Conservation (phyloP, 495 filamentous ascomycete genomes). For the Pyrenopolyporus hunteri region DNA sequence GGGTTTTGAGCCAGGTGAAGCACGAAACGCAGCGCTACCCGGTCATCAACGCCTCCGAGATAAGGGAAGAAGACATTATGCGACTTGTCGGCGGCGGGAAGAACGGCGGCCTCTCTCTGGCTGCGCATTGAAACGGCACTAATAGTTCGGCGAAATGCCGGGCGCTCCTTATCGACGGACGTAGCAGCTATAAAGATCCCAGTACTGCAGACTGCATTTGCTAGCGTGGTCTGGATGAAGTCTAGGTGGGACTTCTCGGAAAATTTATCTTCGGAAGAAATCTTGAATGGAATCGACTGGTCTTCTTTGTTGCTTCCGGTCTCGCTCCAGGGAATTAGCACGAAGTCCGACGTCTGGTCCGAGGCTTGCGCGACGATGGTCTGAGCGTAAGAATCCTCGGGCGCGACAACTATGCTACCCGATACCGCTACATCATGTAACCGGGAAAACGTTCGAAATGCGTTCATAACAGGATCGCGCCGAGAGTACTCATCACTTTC, state of each 20-base stretch:
- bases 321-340: slow-evolving; percentile 91
- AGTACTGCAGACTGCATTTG: slow-evolving; percentile 65
- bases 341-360: slow-evolving; percentile 74
- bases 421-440: slow-evolving; percentile 85
- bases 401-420: slow-evolving; percentile 76
- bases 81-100: slow-evolving; percentile 64
- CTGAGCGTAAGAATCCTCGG: slow-evolving; percentile 78
- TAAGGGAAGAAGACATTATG: slow-evolving; percentile 91
- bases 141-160: slow-evolving; percentile 51
- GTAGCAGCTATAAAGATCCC: slow-evolving; percentile 79
- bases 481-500: slow-evolving; percentile 77
- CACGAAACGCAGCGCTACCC: slow-evolving; percentile 77
- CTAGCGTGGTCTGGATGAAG: slow-evolving; percentile 70
- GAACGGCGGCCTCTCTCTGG: slow-evolving; percentile 51
- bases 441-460: slow-evolving; percentile 86
- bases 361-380: slow-evolving; percentile 70
- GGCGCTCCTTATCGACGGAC: slow-evolving; percentile 44
- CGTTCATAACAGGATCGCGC: slow-evolving; percentile 88
- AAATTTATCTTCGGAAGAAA: slow-evolving; percentile 55
- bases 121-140: slow-evolving; percentile 66
- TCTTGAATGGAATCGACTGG: slow-evolving; percentile 49
- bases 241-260: slow-evolving; percentile 61
- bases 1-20: slow-evolving; percentile 79
- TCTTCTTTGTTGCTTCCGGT: slow-evolving; percentile 74
- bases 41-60: slow-evolving; percentile 85